A percentile compares a stretch with the other conserved stretches of the same genome.
Evolutionary conservation across 1,139 yeast species (phyloP).

Genomic region (Pichia sp.): DNA sequence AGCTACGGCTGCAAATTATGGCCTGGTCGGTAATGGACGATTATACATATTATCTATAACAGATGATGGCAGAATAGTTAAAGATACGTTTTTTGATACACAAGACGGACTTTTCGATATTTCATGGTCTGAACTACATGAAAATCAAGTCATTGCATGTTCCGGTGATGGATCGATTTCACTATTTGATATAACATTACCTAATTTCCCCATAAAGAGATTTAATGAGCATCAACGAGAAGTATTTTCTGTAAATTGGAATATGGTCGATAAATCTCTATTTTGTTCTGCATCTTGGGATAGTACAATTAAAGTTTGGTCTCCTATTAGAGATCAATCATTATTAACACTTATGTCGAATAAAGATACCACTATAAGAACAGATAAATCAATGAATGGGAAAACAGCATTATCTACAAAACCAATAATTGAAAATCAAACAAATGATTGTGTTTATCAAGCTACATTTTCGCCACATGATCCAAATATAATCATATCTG

Average conservation of each 20-base stretch:
- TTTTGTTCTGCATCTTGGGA: constrained; percentile 90
- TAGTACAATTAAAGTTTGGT: constrained; percentile 71
- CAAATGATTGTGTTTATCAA: constrained; percentile 59
- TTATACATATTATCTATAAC: constrained; percentile 63
- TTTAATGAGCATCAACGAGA: constrained; percentile 78
- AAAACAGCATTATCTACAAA: constrained; percentile 23
- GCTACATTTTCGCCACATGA: constrained; percentile 85
- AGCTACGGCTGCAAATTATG: constrained; percentile 87
- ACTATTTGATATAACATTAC: constrained; percentile 66
- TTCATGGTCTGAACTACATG: constrained; percentile 88
- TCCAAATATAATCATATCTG: constrained; percentile 61
- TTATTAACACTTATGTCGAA: constrained; percentile 48
- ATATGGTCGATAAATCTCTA: constrained; percentile 62
- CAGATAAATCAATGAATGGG: constrained; percentile 18
- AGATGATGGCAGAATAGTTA: constrained; percentile 52
- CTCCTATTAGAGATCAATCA: constrained; percentile 55
- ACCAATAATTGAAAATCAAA: constrained; percentile 30
- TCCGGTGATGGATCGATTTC: constrained; percentile 89
- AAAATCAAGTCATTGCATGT: constrained; percentile 74
- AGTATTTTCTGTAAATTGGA: constrained; percentile 87
- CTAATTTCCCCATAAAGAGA: constrained; percentile 66
- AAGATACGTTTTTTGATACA: constrained; percentile 67
- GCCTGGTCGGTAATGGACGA: constrained; percentile 90
- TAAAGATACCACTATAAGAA: constrained; percentile 31
- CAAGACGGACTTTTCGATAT: constrained; percentile 89